A percentile compares a stretch with the other conserved stretches of the same genome.
phyloP scores from a whole-genome alignment of 768 basidiomycete genomes.

The Hypholoma sublateritium region DNA sequence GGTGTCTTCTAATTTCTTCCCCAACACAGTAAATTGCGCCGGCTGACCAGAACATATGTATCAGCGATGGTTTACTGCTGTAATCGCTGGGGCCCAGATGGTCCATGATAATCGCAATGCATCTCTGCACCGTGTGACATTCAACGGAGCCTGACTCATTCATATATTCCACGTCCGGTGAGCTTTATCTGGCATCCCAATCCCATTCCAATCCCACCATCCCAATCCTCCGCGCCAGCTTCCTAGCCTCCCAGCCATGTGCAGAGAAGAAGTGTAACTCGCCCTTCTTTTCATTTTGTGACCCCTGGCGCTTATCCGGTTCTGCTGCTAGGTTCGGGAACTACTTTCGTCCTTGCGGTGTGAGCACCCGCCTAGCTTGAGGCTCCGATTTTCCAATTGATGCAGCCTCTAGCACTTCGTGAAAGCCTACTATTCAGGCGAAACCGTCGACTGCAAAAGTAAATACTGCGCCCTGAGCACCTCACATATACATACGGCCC shows the following conservation, averaged over 20 bases:
- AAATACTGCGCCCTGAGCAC: conserved; percentile 52
- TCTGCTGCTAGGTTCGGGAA: conserved; percentile 35
- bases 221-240: conserved; percentile 15
- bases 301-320: conserved; percentile 6
- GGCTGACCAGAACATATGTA: too few species aligned
- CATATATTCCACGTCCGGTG: conserved; percentile 24
- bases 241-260: conserved; percentile 36
- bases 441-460: conserved; percentile 52
- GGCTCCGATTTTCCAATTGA: background rate
- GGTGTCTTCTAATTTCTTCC: too few species aligned
- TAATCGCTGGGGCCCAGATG: too few species aligned
- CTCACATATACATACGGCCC: conserved; percentile 60
- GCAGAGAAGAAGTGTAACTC: conserved; percentile 54
- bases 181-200: conserved; percentile 21
- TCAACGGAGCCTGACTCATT: conserved; percentile 17
- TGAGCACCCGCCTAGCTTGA: conserved; percentile 6
- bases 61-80: too few species aligned
- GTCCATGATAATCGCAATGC: too few species aligned
- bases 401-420: conserved; percentile 54
- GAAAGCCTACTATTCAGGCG: conserved; percentile 59
- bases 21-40: too few species aligned
- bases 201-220: conserved; percentile 14
- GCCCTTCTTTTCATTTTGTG: conserved; percentile 13
- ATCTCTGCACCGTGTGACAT: conserved; percentile 31
- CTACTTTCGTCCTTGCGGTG: conserved; percentile 41